Base-by-base conservation (phyloP, 2,329 filamentous ascomycete species). In the Elsinoe batatas region DNA sequence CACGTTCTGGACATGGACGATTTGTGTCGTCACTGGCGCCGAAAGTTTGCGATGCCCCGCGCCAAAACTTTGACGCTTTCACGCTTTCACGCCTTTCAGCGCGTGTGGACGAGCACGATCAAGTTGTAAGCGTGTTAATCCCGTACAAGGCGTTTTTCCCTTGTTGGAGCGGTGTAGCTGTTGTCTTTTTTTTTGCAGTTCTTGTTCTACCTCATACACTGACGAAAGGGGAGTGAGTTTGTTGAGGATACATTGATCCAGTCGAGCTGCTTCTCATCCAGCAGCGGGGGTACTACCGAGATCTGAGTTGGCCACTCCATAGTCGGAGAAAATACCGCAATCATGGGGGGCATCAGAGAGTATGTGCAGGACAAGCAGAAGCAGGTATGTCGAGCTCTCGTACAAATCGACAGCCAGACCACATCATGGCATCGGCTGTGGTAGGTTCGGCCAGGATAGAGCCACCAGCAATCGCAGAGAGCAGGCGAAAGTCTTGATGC, bases 361-460 rank as follows among this genome's bases (percentile, higher is more conserved):
- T 63, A 64, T 53, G 58, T 59, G 50, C 49, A 57, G 46, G 64
- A 66, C 53, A 66, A 65, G 60, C 62, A 62, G 58, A 58, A 60
- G 43, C 64, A 65, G 60, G 63, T 64, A 57, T 46, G 59, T 56
- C 18, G 17, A 20, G 7, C 26, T 32, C 42, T 20, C 15, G 37
- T 37, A 17, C 20, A 15, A 5, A 8, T 13, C 42, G 6, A 5
- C 4, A 38, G 43, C 30, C 38, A 5, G 13, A 11, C 37, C 13
- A 40, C 17, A 38, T 38, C 40, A 18, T 18, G 26, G n/a, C 11
- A 8, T 44, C 12, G 12, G 12, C 11, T 4, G 13, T n/a, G 11
- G 26, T 17, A 13, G 32, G 20, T 42, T 18, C 20, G 6, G 30
- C 17, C n/a, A 38, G 20, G 1, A 13, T 33, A 11, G 10, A 30